Evolutionary conservation across 371 early-diverging fungal species (phyloP).

Genomic region (Funneliformis caledonium): DNA sequence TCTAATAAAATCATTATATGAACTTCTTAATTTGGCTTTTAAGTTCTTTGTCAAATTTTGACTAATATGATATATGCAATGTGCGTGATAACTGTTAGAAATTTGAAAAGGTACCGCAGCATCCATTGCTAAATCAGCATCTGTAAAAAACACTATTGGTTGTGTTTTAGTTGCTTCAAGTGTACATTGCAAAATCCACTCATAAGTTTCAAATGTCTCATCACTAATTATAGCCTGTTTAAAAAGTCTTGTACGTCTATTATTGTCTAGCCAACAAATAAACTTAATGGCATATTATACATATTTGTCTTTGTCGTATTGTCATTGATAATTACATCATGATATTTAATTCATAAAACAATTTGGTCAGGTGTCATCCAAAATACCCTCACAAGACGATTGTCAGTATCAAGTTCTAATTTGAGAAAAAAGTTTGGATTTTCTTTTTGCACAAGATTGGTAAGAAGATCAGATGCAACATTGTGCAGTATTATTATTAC

Average conservation of each 20-base stretch:
- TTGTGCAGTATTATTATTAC: not conserved
- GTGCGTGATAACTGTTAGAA: not conserved
- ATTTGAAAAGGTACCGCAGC: not conserved
- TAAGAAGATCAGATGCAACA: not conserved
- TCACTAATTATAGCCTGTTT: not conserved
- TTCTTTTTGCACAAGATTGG: not conserved
- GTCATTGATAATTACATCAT: conserved; percentile 40
- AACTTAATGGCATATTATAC: conserved; percentile 34
- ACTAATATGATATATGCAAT: conserved; percentile 16
- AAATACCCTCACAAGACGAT: conserved; percentile 19
- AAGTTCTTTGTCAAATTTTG: conserved; percentile 12
- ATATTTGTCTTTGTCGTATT: conserved; percentile 40
- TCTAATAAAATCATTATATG: too few species aligned
- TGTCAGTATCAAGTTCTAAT: conserved; percentile 13
- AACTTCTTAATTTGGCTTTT: not conserved
- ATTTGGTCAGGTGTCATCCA: conserved; percentile 42
- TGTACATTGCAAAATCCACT: conserved; percentile 29
- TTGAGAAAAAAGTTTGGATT: conserved; percentile 20
- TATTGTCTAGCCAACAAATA: conserved; percentile 38
- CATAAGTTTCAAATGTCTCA: conserved; percentile 39
- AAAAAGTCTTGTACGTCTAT: conserved; percentile 33
- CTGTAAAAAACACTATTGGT: not conserved
- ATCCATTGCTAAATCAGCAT: not conserved
- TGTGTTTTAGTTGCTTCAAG: not conserved
- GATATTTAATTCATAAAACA: conserved; percentile 34